Evolutionary conservation across 169 alveolate genomes (phyloP).

Genomic region (Plasmodium ovale): DNA sequence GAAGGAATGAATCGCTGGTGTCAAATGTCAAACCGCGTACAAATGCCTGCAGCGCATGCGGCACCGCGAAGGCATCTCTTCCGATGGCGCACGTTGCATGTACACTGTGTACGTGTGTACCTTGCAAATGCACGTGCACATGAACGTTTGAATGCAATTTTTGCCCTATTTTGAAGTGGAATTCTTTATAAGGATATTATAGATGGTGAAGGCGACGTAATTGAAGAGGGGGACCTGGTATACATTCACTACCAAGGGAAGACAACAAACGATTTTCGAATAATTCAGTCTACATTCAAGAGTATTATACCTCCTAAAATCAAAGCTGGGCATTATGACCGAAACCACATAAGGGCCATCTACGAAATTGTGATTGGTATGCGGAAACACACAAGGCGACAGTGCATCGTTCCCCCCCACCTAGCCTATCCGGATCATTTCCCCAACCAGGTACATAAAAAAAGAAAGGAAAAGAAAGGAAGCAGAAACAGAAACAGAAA

Average conservation of each 20-base stretch:
- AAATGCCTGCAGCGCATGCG: too few species aligned
- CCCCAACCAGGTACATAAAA: conserved; percentile 57
- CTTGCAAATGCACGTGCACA: background rate
- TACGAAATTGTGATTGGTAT: conserved; percentile 73
- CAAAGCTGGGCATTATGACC: conserved; percentile 60
- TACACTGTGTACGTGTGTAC: too few species aligned
- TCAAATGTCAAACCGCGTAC: too few species aligned
- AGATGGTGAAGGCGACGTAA: conserved; percentile 64
- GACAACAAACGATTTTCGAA: conserved; percentile 74
- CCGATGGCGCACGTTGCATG: too few species aligned
- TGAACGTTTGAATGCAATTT: background rate
- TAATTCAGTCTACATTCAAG: conserved; percentile 64
- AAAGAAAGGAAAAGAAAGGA: conserved; percentile 21
- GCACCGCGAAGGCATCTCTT: too few species aligned
- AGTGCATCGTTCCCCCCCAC: conserved; percentile 68
- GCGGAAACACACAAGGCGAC: conserved; percentile 70
- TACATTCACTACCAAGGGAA: conserved; percentile 76
- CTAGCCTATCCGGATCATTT: conserved; percentile 64
- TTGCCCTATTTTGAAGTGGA: conserved; percentile 22
- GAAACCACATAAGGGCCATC: conserved; percentile 66
- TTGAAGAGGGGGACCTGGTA: conserved; percentile 73
- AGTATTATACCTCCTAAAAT: conserved; percentile 66
- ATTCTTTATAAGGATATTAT: conserved; percentile 56
- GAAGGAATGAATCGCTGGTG: too few species aligned
- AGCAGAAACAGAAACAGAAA: background rate